Percentiles rank a stretch among this genome's conserved stretches.
phyloP scores from a whole-genome alignment of 169 alveolate species.

The Hammondia hammondi region DNA sequence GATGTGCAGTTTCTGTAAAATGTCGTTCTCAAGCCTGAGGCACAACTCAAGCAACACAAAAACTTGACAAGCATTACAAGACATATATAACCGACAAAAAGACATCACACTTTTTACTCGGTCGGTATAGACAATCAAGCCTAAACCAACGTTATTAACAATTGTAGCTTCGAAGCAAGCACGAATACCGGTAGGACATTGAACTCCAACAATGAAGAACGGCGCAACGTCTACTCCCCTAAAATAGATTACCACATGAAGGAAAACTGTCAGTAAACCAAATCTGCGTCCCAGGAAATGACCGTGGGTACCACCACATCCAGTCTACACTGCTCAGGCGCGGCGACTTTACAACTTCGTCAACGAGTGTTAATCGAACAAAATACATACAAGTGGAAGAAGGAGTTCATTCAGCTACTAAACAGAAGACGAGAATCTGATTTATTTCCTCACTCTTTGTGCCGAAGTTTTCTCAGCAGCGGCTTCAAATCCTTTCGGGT shows the following conservation, averaged over 20 bases:
- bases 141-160: too few species aligned
- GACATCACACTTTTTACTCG: not conserved
- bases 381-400: not conserved
- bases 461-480: constrained; percentile 14
- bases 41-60: not conserved
- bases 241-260: too few species aligned
- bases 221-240: too few species aligned
- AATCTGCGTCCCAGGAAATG: too few species aligned
- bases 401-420: not conserved
- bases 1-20: constrained; percentile 75
- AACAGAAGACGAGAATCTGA: not conserved
- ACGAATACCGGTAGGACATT: too few species aligned
- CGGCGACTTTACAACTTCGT: not conserved
- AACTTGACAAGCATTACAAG: not conserved
- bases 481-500: constrained; percentile 70
- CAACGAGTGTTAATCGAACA: not conserved
- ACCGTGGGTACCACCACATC: too few species aligned
- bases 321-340: too few species aligned
- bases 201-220: too few species aligned
- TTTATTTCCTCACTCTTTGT: constrained; percentile 26
- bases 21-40: constrained; percentile 70
- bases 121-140: too few species aligned
- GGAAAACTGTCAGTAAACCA: too few species aligned
- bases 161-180: too few species aligned
- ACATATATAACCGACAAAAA: not conserved